These are phyloP conservation scores for Aspergillus calidoustus DNA, from an alignment of 2,329 filamentous ascomycete genomes.

Conservation along the genomic window DNA sequence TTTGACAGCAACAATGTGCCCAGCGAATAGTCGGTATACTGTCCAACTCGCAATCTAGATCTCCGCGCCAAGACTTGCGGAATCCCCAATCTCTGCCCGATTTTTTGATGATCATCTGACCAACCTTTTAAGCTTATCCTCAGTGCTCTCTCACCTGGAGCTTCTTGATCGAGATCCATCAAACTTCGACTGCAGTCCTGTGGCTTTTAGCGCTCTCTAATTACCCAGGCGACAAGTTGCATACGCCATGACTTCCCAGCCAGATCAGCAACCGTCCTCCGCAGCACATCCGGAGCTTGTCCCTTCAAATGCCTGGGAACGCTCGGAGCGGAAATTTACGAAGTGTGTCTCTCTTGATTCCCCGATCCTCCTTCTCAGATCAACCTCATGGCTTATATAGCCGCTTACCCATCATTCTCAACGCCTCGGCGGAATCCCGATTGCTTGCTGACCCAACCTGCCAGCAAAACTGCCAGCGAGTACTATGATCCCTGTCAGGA, in stretches of 20 bases:
- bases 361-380: not conserved
- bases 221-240: not conserved
- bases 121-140: not conserved
- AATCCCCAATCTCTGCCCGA: slow-evolving; percentile 24
- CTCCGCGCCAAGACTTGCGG: slow-evolving; percentile 33
- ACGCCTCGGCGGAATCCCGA: not conserved
- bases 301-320: slow-evolving; percentile 59
- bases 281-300: slow-evolving; percentile 44
- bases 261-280: slow-evolving; percentile 30
- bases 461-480: slow-evolving; percentile 83
- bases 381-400: not conserved
- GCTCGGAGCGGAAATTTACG: slow-evolving; percentile 65
- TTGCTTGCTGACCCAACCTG: slow-evolving; percentile 1
- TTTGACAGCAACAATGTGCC: too few relatives aligned
- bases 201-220: not conserved
- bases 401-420: not conserved
- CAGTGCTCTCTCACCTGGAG: not conserved
- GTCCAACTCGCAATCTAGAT: slow-evolving; percentile 6
- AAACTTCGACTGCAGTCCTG: not conserved
- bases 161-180: not conserved
- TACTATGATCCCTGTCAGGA: slow-evolving; percentile 97
- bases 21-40: not conserved
- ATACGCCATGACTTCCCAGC: slow-evolving; percentile 23
- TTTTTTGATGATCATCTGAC: slow-evolving; percentile 2
- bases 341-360: slow-evolving; percentile 51